A percentile compares a stretch with the other conserved stretches of the same genome.
Conservation (phyloP, 2,329 filamentous ascomycete genomes). For the Verticillium longisporum region DNA sequence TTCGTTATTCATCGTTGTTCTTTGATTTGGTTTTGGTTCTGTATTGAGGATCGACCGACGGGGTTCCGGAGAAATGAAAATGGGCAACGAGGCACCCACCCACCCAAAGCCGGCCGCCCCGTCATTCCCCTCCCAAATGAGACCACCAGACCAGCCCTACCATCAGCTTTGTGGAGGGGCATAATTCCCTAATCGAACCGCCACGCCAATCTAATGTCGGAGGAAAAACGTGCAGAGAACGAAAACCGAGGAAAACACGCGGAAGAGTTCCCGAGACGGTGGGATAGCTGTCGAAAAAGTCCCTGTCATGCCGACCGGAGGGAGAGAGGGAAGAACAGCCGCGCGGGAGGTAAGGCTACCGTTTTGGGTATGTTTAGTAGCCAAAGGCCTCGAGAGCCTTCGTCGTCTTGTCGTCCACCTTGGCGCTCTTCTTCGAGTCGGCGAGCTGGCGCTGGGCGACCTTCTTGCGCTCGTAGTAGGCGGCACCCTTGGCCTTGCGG, state of each 20-base stretch:
- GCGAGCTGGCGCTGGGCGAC: slow-evolving; percentile 81
- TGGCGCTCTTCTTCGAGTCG: slow-evolving; percentile 88
- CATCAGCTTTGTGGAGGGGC: slow-evolving; percentile 22
- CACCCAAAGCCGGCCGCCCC: slow-evolving; percentile 5
- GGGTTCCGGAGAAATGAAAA: neutral
- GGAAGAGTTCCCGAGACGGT: slow-evolving; percentile 5
- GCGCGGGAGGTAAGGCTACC: slow-evolving; percentile 9
- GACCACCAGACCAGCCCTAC: slow-evolving; percentile 30
- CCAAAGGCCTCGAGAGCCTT: slow-evolving; percentile 83
- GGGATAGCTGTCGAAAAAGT: neutral
- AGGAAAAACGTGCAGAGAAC: slow-evolving; percentile 37
- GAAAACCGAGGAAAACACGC: slow-evolving; percentile 20
- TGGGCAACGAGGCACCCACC: neutral
- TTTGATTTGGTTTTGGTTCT: slow-evolving; percentile 10
- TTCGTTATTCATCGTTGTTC: slow-evolving; percentile 2
- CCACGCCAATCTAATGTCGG: slow-evolving; percentile 45
- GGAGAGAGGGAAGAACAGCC: slow-evolving; percentile 9
- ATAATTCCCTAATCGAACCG: slow-evolving; percentile 39
- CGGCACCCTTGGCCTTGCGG: slow-evolving; percentile 97
- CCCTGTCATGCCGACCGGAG: slow-evolving; percentile 11
- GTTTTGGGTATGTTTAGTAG: slow-evolving; percentile 56
- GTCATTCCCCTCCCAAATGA: slow-evolving; percentile 11
- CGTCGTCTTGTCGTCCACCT: slow-evolving; percentile 79
- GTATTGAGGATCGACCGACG: slow-evolving; percentile 8
- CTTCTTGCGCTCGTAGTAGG: slow-evolving; percentile 99